Percentiles rank a stretch among this genome's conserved stretches.
phyloP scores from a whole-genome alignment of 345 rosid species.

The Draba incana region DNA sequence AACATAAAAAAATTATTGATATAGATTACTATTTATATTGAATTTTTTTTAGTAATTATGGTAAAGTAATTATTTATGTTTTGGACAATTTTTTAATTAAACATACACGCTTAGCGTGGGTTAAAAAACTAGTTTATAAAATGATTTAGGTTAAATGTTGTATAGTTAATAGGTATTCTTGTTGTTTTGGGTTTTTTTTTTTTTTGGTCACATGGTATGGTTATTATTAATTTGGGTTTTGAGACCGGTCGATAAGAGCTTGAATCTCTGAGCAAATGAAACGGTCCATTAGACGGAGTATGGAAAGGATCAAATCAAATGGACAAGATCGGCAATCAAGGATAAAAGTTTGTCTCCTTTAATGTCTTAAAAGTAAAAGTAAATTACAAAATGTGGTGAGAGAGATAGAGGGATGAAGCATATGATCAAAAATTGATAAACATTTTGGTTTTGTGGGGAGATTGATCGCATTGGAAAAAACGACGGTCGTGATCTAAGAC shows the following conservation, averaged over 20 bases:
- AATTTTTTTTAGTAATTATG: too few species aligned
- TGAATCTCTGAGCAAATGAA: conserved; percentile 16
- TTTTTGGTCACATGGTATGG: too few species aligned
- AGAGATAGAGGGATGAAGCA: conserved; percentile 30
- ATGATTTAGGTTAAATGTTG: conserved; percentile 9
- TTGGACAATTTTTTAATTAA: too few species aligned
- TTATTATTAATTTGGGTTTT: conserved; percentile 1
- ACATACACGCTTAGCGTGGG: too few species aligned
- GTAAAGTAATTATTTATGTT: too few species aligned
- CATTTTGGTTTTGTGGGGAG: conserved; percentile 35
- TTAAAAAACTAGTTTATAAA: too few species aligned
- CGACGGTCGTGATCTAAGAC: conserved; percentile 51
- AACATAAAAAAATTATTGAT: too few species aligned
- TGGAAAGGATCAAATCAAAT: conserved; percentile 40
- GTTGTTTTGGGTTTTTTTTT: neutral
- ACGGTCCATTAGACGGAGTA: conserved; percentile 27
- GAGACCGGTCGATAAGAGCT: neutral
- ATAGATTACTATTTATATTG: too few species aligned
- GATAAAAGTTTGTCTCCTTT: conserved; percentile 53
- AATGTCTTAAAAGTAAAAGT: conserved; percentile 11
- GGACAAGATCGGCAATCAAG: conserved; percentile 54
- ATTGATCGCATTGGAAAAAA: conserved; percentile 55
- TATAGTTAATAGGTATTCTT: neutral
- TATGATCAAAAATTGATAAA: conserved; percentile 30
- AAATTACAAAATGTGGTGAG: conserved; percentile 26